phyloP scores from a whole-genome alignment of 345 rosid genomes.

The Hirschfeldia incana region DNA sequence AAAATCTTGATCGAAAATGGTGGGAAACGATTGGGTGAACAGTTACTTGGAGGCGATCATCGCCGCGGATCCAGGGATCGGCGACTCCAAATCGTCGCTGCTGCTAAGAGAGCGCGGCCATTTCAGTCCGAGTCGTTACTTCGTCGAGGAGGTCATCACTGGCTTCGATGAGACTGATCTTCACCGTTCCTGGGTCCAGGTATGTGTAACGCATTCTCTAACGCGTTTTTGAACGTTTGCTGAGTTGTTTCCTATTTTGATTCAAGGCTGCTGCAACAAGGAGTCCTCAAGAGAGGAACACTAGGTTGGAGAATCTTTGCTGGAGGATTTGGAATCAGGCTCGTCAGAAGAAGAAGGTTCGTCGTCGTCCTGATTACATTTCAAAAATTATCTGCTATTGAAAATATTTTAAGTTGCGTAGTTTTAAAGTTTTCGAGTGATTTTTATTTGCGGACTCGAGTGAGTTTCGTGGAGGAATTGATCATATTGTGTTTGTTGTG shows the following conservation, averaged over 20 bases:
- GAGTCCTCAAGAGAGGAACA: slow-evolving; percentile 80
- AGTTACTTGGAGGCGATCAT: slow-evolving; percentile 43
- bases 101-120: slow-evolving; percentile 78
- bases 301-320: slow-evolving; percentile 82
- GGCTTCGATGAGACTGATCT: slow-evolving; percentile 91
- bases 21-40: slow-evolving; percentile 46
- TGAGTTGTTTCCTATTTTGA: background rate
- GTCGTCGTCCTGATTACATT: background rate
- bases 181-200: slow-evolving; percentile 82
- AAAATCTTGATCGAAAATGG: slow-evolving; percentile 12
- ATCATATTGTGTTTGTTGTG: background rate
- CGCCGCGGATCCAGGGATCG: slow-evolving; percentile 38
- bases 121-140: slow-evolving; percentile 76
- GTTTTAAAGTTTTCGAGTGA: too few species aligned
- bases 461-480: background rate
- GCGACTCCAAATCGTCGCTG: slow-evolving; percentile 46
- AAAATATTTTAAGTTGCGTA: too few species aligned
- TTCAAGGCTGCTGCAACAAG: slow-evolving; percentile 77
- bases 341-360: slow-evolving; percentile 81
- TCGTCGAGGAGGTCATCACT: slow-evolving; percentile 76
- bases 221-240: background rate
- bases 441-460: background rate
- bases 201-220: background rate
- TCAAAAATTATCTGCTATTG: too few species aligned
- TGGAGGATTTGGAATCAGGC: slow-evolving; percentile 96